Evolutionary conservation across 208 protist species (phyloP).

Genomic region (Tetramitus jugosus): DNA sequence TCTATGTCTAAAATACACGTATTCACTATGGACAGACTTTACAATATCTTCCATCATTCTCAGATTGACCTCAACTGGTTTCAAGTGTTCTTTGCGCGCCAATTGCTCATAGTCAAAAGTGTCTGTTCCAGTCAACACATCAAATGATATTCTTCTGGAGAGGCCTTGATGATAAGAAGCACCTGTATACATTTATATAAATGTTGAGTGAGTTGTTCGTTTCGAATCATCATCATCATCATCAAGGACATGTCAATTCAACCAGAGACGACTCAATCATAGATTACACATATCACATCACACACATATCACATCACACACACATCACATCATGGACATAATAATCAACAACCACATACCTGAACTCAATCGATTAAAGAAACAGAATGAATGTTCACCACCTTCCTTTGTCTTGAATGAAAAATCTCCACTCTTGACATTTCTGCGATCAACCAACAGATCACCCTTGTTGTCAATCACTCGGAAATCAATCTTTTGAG

Average conservation of each 20-base stretch:
- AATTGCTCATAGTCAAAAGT: conserved; percentile 56
- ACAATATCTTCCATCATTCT: conserved; percentile 70
- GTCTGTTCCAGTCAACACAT: conserved; percentile 34
- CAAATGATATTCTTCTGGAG: background rate
- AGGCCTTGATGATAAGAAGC: background rate
- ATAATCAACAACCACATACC: no score
- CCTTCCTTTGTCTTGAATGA: conserved; percentile 3
- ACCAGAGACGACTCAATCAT: no score
- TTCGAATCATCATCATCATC: no score
- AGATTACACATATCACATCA: no score
- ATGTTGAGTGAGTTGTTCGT: no score
- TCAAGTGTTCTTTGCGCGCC: conserved; percentile 67
- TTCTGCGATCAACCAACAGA: background rate
- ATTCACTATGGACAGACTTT: conserved; percentile 62
- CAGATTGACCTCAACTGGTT: conserved; percentile 74
- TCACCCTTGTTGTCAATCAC: background rate
- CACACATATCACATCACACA: no score
- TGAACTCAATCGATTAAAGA: conserved; percentile 15
- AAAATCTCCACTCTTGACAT: conserved; percentile 10
- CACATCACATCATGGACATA: no score
- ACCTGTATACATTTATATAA: no score
- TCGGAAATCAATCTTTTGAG: conserved; percentile 18
- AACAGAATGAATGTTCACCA: conserved; percentile 20
- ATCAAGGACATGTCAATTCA: no score
- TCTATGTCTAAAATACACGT: conserved; percentile 66